Base-by-base conservation (phyloP, 495 filamentous ascomycete genomes). In the Haplographium delicatum region DNA sequence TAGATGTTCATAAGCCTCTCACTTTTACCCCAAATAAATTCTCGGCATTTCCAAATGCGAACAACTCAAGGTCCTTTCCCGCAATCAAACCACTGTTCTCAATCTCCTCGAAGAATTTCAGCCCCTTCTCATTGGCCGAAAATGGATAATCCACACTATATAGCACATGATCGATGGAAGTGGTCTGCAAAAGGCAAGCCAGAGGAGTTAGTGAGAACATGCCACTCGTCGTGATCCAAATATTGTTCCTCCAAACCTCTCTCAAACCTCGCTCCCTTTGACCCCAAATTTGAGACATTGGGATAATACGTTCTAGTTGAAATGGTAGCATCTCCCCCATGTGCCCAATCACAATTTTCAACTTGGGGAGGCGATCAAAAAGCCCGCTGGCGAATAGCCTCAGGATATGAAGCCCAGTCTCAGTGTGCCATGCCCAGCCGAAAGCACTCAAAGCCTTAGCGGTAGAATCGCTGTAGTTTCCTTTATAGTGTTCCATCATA, bases 211-310 rank as follows among this genome's bases (percentile, higher is more conserved):
- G 68, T 25, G 71, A 74, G 58, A 82, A 84, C 40, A 81, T 73
- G 0, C 82, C 81, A 13, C 71, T 76, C 2, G 81, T 83, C 5
- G 81, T 85, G 48, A 86, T 74, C 77, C 75, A 85, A 34, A 86
- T 66, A 49, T 86, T 84, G 46, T 72, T 64, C 23, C 72, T 69
- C 61, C 53, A 56, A 6, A 56, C 46, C 27, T 56, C 38, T 19
- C 26, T 46, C 13, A 56, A 24, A 18, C 5, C 15, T 7, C 48
- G 4, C 18, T 47, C 22, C 0, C 26, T 33, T 26, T 34, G 46
- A 16, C n/a, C 34, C 48, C 41, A 46, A 19, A 79, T 82, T 34
- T 80, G 76, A 9, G 80, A 34, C 53, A 81, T 75, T 19, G 67
- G 71, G 41, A 73, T 67, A 41, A 81, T 78, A n/a, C 82, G 71